Base-by-base conservation (phyloP, 1,139 yeast species). In the Wickerhamomyces sp. region DNA sequence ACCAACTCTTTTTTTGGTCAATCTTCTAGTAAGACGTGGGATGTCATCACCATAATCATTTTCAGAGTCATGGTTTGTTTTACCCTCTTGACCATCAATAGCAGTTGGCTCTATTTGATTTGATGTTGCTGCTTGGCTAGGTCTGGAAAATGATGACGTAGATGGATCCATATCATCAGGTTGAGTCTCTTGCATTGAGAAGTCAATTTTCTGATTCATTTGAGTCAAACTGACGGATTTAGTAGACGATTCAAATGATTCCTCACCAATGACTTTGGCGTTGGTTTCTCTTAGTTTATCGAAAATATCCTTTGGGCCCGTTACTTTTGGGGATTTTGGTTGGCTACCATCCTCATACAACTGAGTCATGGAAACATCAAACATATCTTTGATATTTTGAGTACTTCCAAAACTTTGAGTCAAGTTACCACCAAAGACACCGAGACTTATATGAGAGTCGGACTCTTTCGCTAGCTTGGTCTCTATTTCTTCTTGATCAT, bases 371-470 rank as follows among this genome's bases (percentile, higher is more conserved):
- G 54, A 45, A 6, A 52, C 39, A 18, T 47, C 50, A 10, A 48
- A 40, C 36, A 46, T 42, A 11, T 45, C 41, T 35, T 47, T 53
- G 14, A 48, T 31, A 41, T 37, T 45, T 27, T 47, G 53, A 10
- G 52, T 56, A 32, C 46, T 60, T 27, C 41, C 42, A 26, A 42
- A 40, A 10, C 42, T 41, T 36, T 45, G 58, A 6, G 46, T 45
- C 10, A 64, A 40, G 46, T 64, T 65, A 39, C 62, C 59, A 11
- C 68, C 69, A 51, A 63, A 65, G 15, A 58, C 58, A 6, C 71
- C 70, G 11, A 65, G 44, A 38, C 66, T 54, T 26, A 65, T 65
- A 11, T 40, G 40, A 10, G 53, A 46, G 35, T 57, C 59, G 13
- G 41, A 42, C 10, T 45, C 31, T 8, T 37, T 39, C 14, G 40